Conservation (phyloP, 176 grass and related monocot genomes). For the Aegilops umbellulata region DNA sequence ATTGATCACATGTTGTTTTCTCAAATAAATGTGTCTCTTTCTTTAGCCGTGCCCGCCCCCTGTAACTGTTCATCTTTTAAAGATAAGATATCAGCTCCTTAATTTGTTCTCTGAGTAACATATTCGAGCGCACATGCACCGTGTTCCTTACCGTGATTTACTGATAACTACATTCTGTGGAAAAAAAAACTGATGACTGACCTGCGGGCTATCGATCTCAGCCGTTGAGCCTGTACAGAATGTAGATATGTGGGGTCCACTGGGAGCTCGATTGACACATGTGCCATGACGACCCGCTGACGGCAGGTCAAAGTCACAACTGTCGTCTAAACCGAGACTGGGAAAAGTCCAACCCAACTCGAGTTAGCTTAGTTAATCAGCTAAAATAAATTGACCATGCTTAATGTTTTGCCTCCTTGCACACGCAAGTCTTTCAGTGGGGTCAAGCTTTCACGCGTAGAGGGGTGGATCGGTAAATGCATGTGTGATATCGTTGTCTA, state of each 20-base stretch:
- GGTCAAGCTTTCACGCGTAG: not conserved
- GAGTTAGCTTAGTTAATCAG: not conserved
- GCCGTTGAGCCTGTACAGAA: not conserved
- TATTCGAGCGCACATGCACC: too few relatives aligned
- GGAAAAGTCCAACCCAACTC: not conserved
- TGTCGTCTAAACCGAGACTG: not conserved
- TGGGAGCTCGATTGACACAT: not conserved
- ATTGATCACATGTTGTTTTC: constrained; percentile 19
- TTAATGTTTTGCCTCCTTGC: not conserved
- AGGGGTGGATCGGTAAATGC: not conserved
- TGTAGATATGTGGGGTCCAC: not conserved
- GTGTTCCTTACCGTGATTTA: too few relatives aligned
- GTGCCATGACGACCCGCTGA: constrained; percentile 8
- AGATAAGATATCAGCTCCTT: too few relatives aligned
- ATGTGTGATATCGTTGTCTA: not conserved
- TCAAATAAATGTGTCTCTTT: not conserved
- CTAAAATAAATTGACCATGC: not conserved
- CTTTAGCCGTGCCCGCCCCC: not conserved
- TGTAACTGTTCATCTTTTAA: not conserved
- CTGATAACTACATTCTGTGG: too few relatives aligned
- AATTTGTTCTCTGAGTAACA: too few relatives aligned
- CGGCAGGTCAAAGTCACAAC: not conserved
- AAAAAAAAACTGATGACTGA: not conserved
- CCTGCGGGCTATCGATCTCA: not conserved
- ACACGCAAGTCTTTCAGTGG: not conserved